Base-by-base conservation (phyloP, 2,329 filamentous ascomycete species). In the Fusarium setosum region DNA sequence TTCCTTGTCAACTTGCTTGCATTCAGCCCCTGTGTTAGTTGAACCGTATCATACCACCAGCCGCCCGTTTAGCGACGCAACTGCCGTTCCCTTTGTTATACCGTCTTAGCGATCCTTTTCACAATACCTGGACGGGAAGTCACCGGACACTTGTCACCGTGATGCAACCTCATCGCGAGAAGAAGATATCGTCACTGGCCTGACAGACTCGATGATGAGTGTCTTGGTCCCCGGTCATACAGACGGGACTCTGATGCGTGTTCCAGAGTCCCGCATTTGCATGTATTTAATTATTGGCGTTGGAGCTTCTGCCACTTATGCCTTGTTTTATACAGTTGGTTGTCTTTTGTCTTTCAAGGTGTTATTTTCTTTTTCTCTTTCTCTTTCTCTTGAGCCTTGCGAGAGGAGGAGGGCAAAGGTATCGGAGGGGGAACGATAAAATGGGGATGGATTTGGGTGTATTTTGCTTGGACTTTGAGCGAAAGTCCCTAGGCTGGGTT, bases 1-100 rank as follows among this genome's bases (percentile, higher is more conserved):
- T 65, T 74, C 56, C 38, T 72, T 73, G 62, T 29, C 58, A 42
- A 66, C 37, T 59, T 61, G 52, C 57, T 65, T 72, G 66, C 68
- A 72, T 75, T 69, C 70, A 69, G 62, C 71, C 70, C 61, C 65
- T 74, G 71, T 73, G 65, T 75, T 74, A 72, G 45, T 64, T 58
- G 37, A 65, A 50, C 58, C 56, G 42, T 66, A 62, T 65, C 59
- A 69, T 68, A 66, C 59, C 67, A 71, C 56, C 59, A 67, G 61
- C 65, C 61, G 63, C 59, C 65, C 64, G 61, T 56, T 69, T 69
- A 72, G 68, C 68, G 68, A 72, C 61, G 63, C 70, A 69, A 67
- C 60, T 62, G 41, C 55, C 57, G 56, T 72, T 73, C 68, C 71
- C 61, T 71, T 73, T 72, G 68, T 72, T 68, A 10, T 37, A 61